These are phyloP conservation scores for Sequoia sempervirens DNA, from an alignment of 75 land plant genomes.

Conservation along the genomic window DNA sequence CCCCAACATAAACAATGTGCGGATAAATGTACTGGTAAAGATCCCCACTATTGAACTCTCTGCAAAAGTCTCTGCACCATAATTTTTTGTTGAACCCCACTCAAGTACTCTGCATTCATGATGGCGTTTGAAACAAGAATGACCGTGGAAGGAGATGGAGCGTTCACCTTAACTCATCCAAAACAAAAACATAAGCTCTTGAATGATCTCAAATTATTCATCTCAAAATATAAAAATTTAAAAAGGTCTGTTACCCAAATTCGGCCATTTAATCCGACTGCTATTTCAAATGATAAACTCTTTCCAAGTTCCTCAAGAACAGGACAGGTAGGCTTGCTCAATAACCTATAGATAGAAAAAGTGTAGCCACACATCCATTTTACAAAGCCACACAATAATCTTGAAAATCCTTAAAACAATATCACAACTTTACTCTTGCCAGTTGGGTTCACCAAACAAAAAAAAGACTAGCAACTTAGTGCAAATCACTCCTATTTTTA, in stretches of 20 bases:
- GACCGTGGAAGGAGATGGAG: constrained; percentile 48
- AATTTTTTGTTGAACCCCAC: constrained; percentile 67
- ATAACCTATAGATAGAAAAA: constrained; percentile 38
- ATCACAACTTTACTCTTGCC: neutral
- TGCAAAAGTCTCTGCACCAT: constrained; percentile 82
- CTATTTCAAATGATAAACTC: constrained; percentile 80
- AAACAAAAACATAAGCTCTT: neutral
- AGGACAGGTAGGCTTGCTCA: constrained; percentile 84
- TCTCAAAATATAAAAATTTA: neutral
- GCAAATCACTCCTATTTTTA: neutral
- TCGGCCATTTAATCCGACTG: constrained; percentile 90
- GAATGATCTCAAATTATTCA: neutral
- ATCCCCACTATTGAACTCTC: constrained; percentile 30
- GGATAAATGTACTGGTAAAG: neutral
- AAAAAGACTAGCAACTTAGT: neutral
- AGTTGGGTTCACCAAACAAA: neutral
- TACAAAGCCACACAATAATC: constrained; percentile 15
- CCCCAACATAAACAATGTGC: neutral
- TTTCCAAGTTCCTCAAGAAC: constrained; percentile 92
- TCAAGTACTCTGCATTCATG: constrained; percentile 66
- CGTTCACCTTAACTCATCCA: constrained; percentile 64
- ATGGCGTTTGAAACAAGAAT: constrained; percentile 79
- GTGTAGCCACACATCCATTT: neutral
- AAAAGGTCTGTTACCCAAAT: constrained; percentile 68
- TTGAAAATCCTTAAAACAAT: constrained; percentile 4